Conservation (phyloP, 2,329 filamentous ascomycete genomes). For the Penicillium sp. region DNA sequence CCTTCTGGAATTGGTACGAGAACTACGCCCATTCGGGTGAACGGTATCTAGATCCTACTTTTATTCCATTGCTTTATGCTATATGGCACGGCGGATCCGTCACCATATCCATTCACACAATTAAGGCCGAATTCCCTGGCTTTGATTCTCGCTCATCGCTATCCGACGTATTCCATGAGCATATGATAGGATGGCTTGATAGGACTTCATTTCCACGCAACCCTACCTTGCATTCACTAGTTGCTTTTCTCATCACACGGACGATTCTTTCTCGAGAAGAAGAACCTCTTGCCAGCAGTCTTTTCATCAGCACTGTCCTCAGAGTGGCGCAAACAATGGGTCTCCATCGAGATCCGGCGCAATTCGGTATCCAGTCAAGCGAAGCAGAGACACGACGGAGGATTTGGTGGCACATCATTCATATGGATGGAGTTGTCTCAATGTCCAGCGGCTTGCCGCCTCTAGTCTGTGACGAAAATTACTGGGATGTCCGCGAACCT, state of each 20-base stretch:
- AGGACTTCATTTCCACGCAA: constrained; percentile 44
- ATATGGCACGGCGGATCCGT: constrained; percentile 49
- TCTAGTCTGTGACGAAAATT: constrained; percentile 44
- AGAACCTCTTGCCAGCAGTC: constrained; percentile 46
- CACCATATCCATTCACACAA: constrained; percentile 39
- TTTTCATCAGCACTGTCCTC: constrained; percentile 46
- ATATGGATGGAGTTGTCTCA: constrained; percentile 47
- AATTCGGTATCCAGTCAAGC: constrained; percentile 43
- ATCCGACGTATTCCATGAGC: constrained; percentile 39
- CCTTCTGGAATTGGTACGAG: constrained; percentile 47
- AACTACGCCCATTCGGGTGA: constrained; percentile 33
- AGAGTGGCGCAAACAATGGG: constrained; percentile 48
- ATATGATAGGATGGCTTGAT: constrained; percentile 40
- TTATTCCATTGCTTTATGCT: constrained; percentile 43
- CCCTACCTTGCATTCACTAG: constrained; percentile 42
- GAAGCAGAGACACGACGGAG: constrained; percentile 45
- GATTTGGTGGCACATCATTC: constrained; percentile 49
- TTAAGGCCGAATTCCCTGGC: constrained; percentile 37
- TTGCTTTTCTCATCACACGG: constrained; percentile 46
- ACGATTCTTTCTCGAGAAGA: constrained; percentile 47
- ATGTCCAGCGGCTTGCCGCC: constrained; percentile 48
- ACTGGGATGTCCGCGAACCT: constrained; percentile 45
- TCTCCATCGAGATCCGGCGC: constrained; percentile 46
- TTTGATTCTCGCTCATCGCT: constrained; percentile 31
- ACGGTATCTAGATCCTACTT: constrained; percentile 36